phyloP scores from a whole-genome alignment of 805 yeast genomes.

The Torulaspora indica region DNA sequence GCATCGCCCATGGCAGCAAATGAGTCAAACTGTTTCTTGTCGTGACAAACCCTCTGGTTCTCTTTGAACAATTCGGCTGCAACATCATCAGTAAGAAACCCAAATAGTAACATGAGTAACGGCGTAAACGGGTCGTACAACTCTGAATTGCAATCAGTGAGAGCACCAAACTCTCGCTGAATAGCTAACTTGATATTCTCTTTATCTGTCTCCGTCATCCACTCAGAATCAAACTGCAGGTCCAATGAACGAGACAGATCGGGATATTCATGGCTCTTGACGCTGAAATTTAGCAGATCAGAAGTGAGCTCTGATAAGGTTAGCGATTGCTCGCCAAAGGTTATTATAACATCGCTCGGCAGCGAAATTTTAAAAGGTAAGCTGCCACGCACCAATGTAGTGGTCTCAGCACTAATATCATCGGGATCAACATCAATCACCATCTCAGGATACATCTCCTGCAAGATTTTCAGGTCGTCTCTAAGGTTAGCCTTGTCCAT shows the following conservation, averaged over 20 bases:
- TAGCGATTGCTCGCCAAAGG: slow-evolving; percentile 9
- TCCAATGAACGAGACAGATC: slow-evolving; percentile 13
- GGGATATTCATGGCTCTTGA: slow-evolving; percentile 22
- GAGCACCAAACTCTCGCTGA: slow-evolving; percentile 35
- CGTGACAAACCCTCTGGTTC: slow-evolving; percentile 6
- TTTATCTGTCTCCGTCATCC: slow-evolving; percentile 31
- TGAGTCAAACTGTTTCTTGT: slow-evolving; percentile 15
- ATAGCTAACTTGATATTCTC: slow-evolving; percentile 21
- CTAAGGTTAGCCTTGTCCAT: slow-evolving; percentile 10
- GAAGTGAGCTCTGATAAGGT: slow-evolving; percentile 13
- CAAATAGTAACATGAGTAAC: slow-evolving; percentile 43
- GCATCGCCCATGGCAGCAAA: slow-evolving; percentile 27
- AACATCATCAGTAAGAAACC: slow-evolving; percentile 34
- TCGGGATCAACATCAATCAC: slow-evolving; percentile 6
- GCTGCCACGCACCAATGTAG: slow-evolving; percentile 13
- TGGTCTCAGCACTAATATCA: neutral
- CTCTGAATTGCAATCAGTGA: slow-evolving; percentile 18
- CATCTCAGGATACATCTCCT: slow-evolving; percentile 35
- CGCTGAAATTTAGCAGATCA: slow-evolving; percentile 16
- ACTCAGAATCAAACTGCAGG: slow-evolving; percentile 28
- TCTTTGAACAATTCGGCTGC: slow-evolving; percentile 15
- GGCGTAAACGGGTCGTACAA: slow-evolving; percentile 27
- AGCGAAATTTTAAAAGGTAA: slow-evolving; percentile 19
- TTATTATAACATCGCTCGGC: slow-evolving; percentile 13
- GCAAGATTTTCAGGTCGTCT: slow-evolving; percentile 25